These are phyloP conservation scores for Syncephalis plumigaleata DNA, from an alignment of 371 early-diverging fungal species.

Conservation along the genomic window DNA sequence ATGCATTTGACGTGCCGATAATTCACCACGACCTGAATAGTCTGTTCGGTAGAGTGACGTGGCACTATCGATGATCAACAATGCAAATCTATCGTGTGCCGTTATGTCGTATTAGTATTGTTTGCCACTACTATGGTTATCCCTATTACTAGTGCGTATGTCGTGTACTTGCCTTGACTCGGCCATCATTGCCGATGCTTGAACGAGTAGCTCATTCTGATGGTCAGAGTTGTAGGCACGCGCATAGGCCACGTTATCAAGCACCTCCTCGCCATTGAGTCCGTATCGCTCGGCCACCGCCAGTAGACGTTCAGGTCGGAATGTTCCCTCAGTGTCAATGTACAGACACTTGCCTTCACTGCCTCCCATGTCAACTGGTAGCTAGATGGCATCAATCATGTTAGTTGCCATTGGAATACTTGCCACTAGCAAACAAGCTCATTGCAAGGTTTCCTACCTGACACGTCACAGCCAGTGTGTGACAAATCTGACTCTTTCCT, in stretches of 20 bases:
- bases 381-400: slow-evolving; percentile 28
- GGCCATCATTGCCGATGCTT: slow-evolving; percentile 96
- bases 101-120: not conserved
- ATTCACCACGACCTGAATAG: slow-evolving; percentile 94
- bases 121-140: not conserved
- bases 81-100: slow-evolving; percentile 34
- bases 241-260: slow-evolving; percentile 95
- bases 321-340: slow-evolving; percentile 99
- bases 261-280: slow-evolving; percentile 71
- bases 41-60: slow-evolving; percentile 97
- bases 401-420: no score
- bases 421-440: slow-evolving; percentile 4
- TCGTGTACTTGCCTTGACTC: slow-evolving; percentile 47
- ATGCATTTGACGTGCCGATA: slow-evolving; percentile 95
- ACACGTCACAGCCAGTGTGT: slow-evolving; percentile 94
- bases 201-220: slow-evolving; percentile 76
- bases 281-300: slow-evolving; percentile 85
- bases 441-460: slow-evolving; percentile 38
- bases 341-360: slow-evolving; percentile 95
- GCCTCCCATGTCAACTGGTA: slow-evolving; percentile 76
- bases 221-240: slow-evolving; percentile 98
- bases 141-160: no score
- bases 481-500: slow-evolving; percentile 98
- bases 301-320: slow-evolving; percentile 85
- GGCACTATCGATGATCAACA: slow-evolving; percentile 94